These are phyloP conservation scores for Xylaria sp. DNA, from an alignment of 2,329 filamentous ascomycete species.

Conservation along the genomic window DNA sequence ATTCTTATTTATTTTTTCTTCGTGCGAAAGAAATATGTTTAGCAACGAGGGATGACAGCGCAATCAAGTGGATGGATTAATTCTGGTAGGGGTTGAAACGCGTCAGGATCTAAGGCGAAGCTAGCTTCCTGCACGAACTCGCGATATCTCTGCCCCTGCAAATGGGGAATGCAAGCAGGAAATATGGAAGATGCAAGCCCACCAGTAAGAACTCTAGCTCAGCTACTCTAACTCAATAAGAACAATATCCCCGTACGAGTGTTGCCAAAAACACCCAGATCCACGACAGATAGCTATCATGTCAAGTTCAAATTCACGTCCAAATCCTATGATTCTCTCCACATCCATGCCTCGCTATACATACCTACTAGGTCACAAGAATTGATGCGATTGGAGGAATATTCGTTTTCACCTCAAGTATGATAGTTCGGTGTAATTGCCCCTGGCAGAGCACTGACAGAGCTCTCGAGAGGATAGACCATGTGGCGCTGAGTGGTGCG, in stretches of 20 bases:
- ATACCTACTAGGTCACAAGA: not conserved
- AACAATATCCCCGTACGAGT: not conserved
- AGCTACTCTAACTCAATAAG: not conserved
- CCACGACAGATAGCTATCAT: not conserved
- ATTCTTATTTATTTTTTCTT: too few species aligned
- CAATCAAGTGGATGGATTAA: too few species aligned
- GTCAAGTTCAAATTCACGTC: not conserved
- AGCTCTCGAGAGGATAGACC: not conserved
- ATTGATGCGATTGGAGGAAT: slow-evolving; percentile 10
- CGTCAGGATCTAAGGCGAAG: too few species aligned
- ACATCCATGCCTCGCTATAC: not conserved
- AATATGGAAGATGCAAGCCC: not conserved
- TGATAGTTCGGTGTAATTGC: not conserved
- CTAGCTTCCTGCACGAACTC: too few species aligned
- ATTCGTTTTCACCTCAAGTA: not conserved
- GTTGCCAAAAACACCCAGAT: not conserved
- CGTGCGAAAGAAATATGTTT: too few species aligned
- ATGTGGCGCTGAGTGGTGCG: slow-evolving; percentile 5
- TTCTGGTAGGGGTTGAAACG: too few species aligned
- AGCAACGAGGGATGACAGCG: too few species aligned
- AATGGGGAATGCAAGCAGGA: not conserved
- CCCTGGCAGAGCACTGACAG: not conserved
- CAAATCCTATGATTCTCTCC: not conserved
- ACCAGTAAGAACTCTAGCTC: not conserved
- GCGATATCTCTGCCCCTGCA: too few species aligned